phyloP scores from a whole-genome alignment of 179 eudicot species.

The Heliamphora pulchella region DNA sequence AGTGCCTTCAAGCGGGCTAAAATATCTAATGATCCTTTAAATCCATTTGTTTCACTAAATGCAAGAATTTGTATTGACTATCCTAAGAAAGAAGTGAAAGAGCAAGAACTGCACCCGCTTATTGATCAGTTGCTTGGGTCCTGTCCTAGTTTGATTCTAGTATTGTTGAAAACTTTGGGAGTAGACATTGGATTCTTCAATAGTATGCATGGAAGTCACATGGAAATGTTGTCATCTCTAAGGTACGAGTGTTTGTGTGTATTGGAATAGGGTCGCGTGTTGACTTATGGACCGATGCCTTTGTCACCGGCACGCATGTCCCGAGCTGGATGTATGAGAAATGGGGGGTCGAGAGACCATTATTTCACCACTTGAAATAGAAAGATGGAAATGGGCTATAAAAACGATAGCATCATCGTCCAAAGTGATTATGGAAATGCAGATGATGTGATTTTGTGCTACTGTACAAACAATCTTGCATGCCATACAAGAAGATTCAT shows the following conservation, averaged over 20 bases:
- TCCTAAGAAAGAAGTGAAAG: background rate
- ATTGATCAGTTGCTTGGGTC: background rate
- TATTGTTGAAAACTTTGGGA: background rate
- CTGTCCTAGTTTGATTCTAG: background rate
- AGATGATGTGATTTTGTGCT: background rate
- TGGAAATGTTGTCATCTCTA: conserved; percentile 1
- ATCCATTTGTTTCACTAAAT: background rate
- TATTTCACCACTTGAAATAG: background rate
- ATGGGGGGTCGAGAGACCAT: too few relatives aligned
- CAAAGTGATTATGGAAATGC: background rate
- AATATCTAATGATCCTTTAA: background rate
- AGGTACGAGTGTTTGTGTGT: background rate
- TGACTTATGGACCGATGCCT: too few relatives aligned
- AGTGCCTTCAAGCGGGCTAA: background rate
- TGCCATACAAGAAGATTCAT: background rate
- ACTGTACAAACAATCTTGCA: conserved; percentile 3
- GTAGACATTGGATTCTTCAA: background rate
- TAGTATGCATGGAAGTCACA: background rate
- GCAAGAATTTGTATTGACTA: background rate
- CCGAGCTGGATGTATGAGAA: too few relatives aligned
- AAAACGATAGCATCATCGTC: background rate
- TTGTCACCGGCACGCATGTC: too few relatives aligned
- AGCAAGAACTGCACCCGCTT: background rate
- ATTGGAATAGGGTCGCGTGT: background rate
- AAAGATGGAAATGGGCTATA: background rate